Conservation (phyloP, 2,329 filamentous ascomycete species). For the Fonsecaea erecta region DNA sequence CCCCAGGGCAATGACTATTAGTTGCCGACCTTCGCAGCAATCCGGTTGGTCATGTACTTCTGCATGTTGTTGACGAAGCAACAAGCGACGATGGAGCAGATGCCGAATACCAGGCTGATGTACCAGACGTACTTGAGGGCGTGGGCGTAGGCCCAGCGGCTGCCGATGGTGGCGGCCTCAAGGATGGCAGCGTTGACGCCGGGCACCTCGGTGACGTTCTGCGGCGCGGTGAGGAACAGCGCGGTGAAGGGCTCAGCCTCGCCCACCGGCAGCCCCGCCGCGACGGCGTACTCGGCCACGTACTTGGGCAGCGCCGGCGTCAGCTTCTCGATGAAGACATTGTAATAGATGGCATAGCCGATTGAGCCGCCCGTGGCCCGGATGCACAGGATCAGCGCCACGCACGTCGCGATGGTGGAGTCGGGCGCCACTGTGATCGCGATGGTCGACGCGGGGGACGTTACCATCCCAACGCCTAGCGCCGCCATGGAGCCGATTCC, state of each 20-base stretch:
- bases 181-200: conserved; percentile 6
- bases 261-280: neutral
- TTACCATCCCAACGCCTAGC: conserved; percentile 7
- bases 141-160: conserved; percentile 19
- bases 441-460: neutral
- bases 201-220: conserved; percentile 12
- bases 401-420: conserved; percentile 10
- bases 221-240: conserved; percentile 12
- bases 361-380: conserved; percentile 9
- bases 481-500: conserved; percentile 3
- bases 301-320: conserved; percentile 6
- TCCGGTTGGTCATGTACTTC: conserved; percentile 2
- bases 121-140: conserved; percentile 20
- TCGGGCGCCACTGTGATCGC: conserved; percentile 6
- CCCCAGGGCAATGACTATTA: neutral
- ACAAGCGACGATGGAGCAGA: neutral
- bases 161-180: conserved; percentile 15
- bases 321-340: conserved; percentile 10
- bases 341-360: conserved; percentile 13
- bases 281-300: conserved; percentile 11
- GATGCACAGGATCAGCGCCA: conserved; percentile 11
- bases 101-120: conserved; percentile 6
- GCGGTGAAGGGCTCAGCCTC: conserved; percentile 3
- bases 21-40: neutral
- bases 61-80: conserved; percentile 3